Base-by-base conservation (phyloP, 768 basidiomycete genomes). In the Cystobasidium ongulense region DNA sequence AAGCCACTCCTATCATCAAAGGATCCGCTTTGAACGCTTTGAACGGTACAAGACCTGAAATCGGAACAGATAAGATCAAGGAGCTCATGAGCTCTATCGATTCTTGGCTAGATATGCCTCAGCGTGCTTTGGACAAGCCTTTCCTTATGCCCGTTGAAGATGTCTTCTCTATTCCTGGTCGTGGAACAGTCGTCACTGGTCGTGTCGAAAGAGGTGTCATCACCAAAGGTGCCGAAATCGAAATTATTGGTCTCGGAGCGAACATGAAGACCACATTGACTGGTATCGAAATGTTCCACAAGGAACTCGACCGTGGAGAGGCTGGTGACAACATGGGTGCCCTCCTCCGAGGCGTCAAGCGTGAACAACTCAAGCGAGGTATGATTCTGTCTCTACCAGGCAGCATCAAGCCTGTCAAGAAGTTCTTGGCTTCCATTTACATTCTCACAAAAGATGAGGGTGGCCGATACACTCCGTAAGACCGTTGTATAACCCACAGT, bases 321-420 rank as follows among this genome's bases (percentile, higher is more conserved):
- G 95, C 96, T 75, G 96, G 96, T 78, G 96, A 99, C 83, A 98
- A 98, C 85, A 97, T 98, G 92, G 96, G 96, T 77, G 90, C 89
- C 71, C 85, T 99, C 41, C 88, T 99, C 57, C 92, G 96, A 82
- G 94, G 96, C 80, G 84, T 97, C 82, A 98, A 98, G 84, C 89
- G 95, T 76, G 96, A 98, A 80, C 92, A 98, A 82, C 84, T 99
- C 79, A 86, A 87, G 76, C 90, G 96, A 76, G 96, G 96, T 54
- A 92, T 94, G 81, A 89, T 98, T 72, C 86, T 99, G 80, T 86
- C 88, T 77, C 85, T 87, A 36, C 93, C 94, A 29, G 92, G 92
- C 38, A 86, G 90, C 8, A 91, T 98, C 83, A 95, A 93, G 83
- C 85, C 90, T n/a, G 88, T 90, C 78, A 93, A 90, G 85, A 91